Evolutionary conservation across 2,329 filamentous ascomycete genomes (phyloP).

Genomic region (Amauroascus niger): DNA sequence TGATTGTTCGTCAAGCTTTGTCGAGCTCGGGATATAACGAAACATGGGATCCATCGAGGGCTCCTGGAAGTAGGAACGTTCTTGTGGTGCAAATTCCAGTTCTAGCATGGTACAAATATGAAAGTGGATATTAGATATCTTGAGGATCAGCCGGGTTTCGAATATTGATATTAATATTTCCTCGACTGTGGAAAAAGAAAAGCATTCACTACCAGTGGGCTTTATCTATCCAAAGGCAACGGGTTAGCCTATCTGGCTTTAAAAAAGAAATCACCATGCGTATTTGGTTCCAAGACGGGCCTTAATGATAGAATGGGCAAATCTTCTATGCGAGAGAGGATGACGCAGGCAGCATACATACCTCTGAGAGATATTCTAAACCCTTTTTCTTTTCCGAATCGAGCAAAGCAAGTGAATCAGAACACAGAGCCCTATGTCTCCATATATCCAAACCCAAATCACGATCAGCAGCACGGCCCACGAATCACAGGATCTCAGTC

Average conservation of each 20-base stretch:
- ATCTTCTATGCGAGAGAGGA: too few relatives aligned
- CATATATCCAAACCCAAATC: neutral
- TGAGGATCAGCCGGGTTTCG: neutral
- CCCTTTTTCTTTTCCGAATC: neutral
- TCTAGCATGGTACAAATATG: constrained; percentile 16
- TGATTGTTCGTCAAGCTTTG: constrained; percentile 11
- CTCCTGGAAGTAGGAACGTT: constrained; percentile 15
- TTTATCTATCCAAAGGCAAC: neutral
- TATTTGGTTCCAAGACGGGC: too few relatives aligned
- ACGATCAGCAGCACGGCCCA: neutral
- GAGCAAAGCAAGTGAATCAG: neutral
- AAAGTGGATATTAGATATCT: neutral
- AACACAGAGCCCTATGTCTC: neutral
- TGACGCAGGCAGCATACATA: neutral
- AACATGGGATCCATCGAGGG: constrained; percentile 17
- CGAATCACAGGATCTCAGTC: neutral
- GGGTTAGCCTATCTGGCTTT: neutral
- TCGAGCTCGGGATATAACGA: constrained; percentile 7
- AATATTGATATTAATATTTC: too few relatives aligned
- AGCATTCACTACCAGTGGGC: neutral
- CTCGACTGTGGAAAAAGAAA: too few relatives aligned
- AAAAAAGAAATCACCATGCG: neutral
- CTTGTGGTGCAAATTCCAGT: constrained; percentile 15
- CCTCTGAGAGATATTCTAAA: neutral
- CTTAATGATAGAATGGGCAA: too few relatives aligned